Base-by-base conservation (phyloP, 140 eudicot genomes). In the Flaveria floridana region DNA sequence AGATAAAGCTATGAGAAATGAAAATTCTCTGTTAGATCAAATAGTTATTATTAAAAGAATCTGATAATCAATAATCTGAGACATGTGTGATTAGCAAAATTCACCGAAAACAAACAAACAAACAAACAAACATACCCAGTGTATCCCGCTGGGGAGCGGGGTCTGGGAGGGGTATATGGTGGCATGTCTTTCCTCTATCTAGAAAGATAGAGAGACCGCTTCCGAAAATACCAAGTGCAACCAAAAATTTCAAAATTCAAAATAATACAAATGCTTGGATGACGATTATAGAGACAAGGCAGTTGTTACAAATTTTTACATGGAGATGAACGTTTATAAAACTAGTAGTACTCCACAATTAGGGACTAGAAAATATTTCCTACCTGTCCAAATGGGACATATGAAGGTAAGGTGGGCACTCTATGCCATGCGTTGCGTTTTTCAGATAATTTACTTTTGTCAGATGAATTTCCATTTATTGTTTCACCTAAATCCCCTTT, bases 301-400 rank as follows among this genome's bases (percentile, higher is more conserved):
- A 6, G 58, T 76, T 26, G 30, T 58, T 65, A 50, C 55, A 51
- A 30, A 18, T 30, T 50, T 11, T 26, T 51, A 64, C 72, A 64
- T 0, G 41, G 50, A 64, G 71, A 51, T 16, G 58, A 52, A 71
- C 21, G 26, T 20, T 39, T 39, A 34, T 53, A 72, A 10, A 58
- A 74, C 28, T 48, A 28, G 65, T 20, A 34, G 47, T 10, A 48
- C 23, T 47, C 8, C 62, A 23, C 23, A 20, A 26, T 21, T 72
- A 55, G 19, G 34, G 65, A 30, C 19, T 20, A 72, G 37, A 58
- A 41, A 52, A 41, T 9, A 19, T 61, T 18, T 58, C 25, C 20
- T 83, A 94, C 99, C 95, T 94, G 94, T 18, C 99, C 99, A 84
- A 94, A 94, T 25, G 99, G 99, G 15, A 94, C 92, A 81, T 90